Base-by-base conservation (phyloP, 148 eudicot species). In the Fallopia convolvulus region DNA sequence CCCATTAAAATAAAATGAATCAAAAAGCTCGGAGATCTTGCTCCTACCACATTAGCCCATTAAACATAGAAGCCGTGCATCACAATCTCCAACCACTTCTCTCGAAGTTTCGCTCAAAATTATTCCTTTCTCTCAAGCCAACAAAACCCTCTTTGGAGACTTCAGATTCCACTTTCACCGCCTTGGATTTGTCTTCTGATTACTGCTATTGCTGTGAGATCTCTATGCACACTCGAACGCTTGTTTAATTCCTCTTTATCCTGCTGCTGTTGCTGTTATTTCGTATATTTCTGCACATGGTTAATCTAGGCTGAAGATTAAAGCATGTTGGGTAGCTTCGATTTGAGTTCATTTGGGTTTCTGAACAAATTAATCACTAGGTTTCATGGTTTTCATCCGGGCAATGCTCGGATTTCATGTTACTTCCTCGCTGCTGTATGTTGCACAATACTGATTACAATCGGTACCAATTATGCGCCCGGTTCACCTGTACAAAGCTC, bases 371-470 rank as follows among this genome's bases (percentile, higher is more conserved):
- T 78, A 8, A 78, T 71, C 56, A 84, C 77, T 12, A 88, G 85
- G 83, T 77, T 88, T 83, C 77, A 82, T 33, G 85, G 79, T 77
- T 83, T 75, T 52, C 52, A 80, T 76, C 78, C 82, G 83, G 73
- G 79, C 39, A 75, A 80, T 61, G 86, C 80, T 52, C 85, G 87
- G 74, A 78, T 47, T 60, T 84, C 83, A 65, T 72, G 77, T 56
- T 46, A 13, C 52, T 81, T 90, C 61, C 33, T 92, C 26, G 68
- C 86, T 42, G 86, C 83, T 60, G 6, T 90, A 23, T 80, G 56
- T 75, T 86, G 78, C 78, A 85, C 89, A 65, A 2, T 93, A 83
- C 82, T 80, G 83, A 66, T 80, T 36, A 52, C 78, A 68, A 81
- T 81, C 72, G 82, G 77, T n/a, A 74, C 79, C 61, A 56, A 80